Evolutionary conservation across 2,329 filamentous ascomycete species (phyloP).

Genomic region (Apiospora rasikravindrae): DNA sequence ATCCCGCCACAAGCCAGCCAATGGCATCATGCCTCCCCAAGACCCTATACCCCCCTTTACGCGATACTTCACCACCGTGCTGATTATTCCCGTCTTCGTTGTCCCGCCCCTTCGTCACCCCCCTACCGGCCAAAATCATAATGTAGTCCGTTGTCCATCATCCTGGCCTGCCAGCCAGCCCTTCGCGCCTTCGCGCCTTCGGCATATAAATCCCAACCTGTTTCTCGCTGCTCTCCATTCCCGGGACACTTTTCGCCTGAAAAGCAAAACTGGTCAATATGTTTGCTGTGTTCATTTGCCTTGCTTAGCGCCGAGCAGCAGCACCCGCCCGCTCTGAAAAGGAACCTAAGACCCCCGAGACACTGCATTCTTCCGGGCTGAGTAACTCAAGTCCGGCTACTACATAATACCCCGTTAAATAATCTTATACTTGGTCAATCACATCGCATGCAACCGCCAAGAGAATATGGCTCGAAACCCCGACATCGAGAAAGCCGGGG

Average conservation of each 20-base stretch:
- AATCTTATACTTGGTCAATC: not conserved
- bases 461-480: not conserved
- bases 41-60: slow-evolving; percentile 6
- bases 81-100: not conserved
- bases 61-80: not conserved
- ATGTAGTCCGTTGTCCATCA: not conserved
- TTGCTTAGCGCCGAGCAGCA: not conserved
- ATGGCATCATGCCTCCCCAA: not conserved
- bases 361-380: not conserved
- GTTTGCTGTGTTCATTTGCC: not conserved
- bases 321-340: not conserved
- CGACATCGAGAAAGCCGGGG: not conserved
- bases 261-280: not conserved
- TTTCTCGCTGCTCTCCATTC: not conserved
- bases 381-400: not conserved
- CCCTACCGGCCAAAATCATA: not conserved
- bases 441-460: not conserved
- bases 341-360: not conserved
- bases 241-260: not conserved
- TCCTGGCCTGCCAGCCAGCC: not conserved
- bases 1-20: not conserved
- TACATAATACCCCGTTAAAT: not conserved
- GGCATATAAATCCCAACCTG: not conserved
- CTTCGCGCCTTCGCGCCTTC: not conserved
- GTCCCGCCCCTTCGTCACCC: not conserved